Base-by-base conservation (phyloP, 768 basidiomycete genomes). In the Amanita pseudoporphyria region DNA sequence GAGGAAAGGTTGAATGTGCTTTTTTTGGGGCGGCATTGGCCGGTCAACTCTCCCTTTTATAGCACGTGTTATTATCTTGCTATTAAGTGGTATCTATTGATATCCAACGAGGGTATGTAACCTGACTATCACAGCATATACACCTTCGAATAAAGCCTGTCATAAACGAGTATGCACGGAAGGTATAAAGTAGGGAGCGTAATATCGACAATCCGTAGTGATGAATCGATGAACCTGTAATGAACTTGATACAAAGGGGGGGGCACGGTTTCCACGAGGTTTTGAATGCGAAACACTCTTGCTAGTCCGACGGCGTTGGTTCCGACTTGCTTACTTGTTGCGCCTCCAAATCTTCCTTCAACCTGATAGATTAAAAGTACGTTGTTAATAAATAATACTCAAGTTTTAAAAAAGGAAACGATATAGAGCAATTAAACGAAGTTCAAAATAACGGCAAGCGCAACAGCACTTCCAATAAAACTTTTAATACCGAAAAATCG, bases 331-430 rank as follows among this genome's bases (percentile, higher is more conserved):
- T 70, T 54, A 72, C 55, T 58, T 72, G 69, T 44, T 75, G 69
- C 26, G 62, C 59, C 44, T 76, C 79, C 53, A 84, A 54, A 55
- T 87, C 84, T 63, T 78, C 82, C 55, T 81, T 80, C 63, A 87
- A 69, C 71, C 85, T 87, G 67, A 64, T 59, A 57, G 24, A 48
- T 19, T 19, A 2, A 54, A 56, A 60, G 51, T 51, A 36, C 43
- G 52, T 36, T 52, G 65, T 70, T 58, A 71, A 68, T 71, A 68
- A 70, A 64, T 65, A 64, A 52, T 54, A 52, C 49, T 62, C 26
- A 28, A 28, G 26, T 7, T 28, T 28, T 28, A 28, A 28, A 51
- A 33, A 55, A 46, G 24, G 44, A 52, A 50, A 24, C 40, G 39
- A 16, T 10, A 37, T 30, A 61, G 55, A 58, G 39, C 12, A 18